Evolutionary conservation across 345 rosid species (phyloP), one percentile per base, ranked within the genome.

Genomic region (Cochlearia excelsa): DNA sequence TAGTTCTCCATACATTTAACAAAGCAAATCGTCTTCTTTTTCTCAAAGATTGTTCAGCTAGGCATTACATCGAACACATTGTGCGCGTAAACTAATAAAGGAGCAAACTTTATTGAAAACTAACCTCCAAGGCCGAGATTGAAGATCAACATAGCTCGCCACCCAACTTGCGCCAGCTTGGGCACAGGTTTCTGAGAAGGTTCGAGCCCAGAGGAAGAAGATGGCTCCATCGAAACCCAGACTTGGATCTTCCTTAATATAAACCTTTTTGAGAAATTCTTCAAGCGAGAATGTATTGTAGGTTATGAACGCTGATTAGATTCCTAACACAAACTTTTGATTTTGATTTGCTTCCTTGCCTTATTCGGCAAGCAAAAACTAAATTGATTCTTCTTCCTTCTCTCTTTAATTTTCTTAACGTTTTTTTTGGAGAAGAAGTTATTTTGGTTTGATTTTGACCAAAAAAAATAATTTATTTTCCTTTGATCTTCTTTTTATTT

Each of bases 51-150:
- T 26, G 4, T 48, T 35, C 64, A 50, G 37, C 57, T 49, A 59
- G 67, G 57, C 79, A 76, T 69, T 69, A 29, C 40, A 77, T 66
- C 83, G 43, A 79, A 75, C 82, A 79, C 66, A 54, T 69, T 48
- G 30, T 37, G 47, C 1, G 6, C 78, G 46, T 49, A 43, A 68
- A 57, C 7, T 23, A 56, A 66, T 2, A 61, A 43, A 38, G 7
- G 3, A 39, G 9, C 10, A 39, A 9, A 39, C 41, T 38, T 26
- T 7, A 34, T 35, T 1, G 28, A 30, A 41, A 26, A 48, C 74
- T 4, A 34, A 89, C 95, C 95, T 73, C 84, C 95, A 51, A 89
- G 77, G 37, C 81, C 97, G 49, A 89, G 67, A 74, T 89, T 86
- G 48, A 75, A 79, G 59, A 86, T 78, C 79, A 89, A 61, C 58